Evolutionary conservation across 345 rosid species (phyloP), one percentile per base, ranked within the genome.

Genomic region (Passiflora organensis): DNA sequence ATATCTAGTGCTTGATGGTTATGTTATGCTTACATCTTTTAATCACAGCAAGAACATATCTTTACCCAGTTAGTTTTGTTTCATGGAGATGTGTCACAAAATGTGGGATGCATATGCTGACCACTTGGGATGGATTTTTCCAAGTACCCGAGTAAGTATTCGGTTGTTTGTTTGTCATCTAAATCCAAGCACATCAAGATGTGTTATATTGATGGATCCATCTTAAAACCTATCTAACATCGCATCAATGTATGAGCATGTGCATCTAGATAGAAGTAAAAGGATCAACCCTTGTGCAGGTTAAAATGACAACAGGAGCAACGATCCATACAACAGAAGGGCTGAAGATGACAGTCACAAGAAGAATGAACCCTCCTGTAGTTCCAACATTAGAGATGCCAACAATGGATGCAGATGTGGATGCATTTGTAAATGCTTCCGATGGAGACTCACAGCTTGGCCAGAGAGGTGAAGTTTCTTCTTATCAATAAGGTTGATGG

Each of bases 271-370:
- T 4, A 8, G 11, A 1, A 10, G 37, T 14, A 8, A 43, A 17
- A 14, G 16, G 11, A 42, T 16, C 23, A n/a, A 28, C 11, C 24
- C 14, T 32, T 13, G 5, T 72, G 68, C 81, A 91, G 96, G 96
- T 91, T 51, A 66, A 72, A 59, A 85, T 87, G 96, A 91, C 91
- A 9, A 91, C 95, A 20, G 95, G 97, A 66, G 97, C 97, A 56
- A 87, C 97, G 21, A 91, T 87, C 72, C 97, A 91, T 78, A 91
- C 95, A 2, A 85, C 94, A 0, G 72, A 81, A 72, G 97, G 97
- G 52, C 60, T 87, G 71, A 81, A 68, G 38, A 65, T 90, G 91
- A 81, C 82, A 0, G 83, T 85, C 18, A 81, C 87, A 10, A 63
- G 51, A 63, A 78, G 97, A 65, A 71, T 71, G 10, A 67, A 61